Conservation (phyloP, 208 protist species). For the Dictyostelium gargantuum region DNA sequence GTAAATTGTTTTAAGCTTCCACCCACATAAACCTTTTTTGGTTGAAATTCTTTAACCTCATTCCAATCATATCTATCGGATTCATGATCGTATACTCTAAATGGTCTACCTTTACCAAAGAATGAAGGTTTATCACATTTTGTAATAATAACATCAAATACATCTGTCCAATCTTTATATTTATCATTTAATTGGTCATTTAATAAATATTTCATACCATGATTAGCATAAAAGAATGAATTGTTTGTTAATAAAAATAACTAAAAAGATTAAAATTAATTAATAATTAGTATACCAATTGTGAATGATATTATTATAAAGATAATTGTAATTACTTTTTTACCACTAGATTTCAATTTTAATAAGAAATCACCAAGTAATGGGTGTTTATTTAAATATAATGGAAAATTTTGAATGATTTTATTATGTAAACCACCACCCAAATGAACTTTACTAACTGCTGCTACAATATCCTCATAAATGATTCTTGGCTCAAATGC, state of each 20-base stretch:
- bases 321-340: conserved; percentile 52
- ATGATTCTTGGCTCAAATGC: conserved; percentile 58
- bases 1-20: conserved; percentile 35
- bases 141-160: conserved; percentile 73
- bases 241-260: conserved; percentile 75
- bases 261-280: conserved; percentile 10
- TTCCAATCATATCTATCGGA: conserved; percentile 41
- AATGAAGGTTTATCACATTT: conserved; percentile 70
- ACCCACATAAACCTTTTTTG: conserved; percentile 55
- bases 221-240: conserved; percentile 67
- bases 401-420: conserved; percentile 65
- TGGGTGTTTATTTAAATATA: conserved; percentile 68
- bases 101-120: conserved; percentile 69
- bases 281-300: neutral
- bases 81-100: conserved; percentile 29
- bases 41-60: neutral
- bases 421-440: conserved; percentile 57
- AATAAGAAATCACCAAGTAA: conserved; percentile 64
- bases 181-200: conserved; percentile 29
- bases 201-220: conserved; percentile 67
- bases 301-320: neutral
- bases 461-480: conserved; percentile 23
- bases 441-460: conserved; percentile 45
- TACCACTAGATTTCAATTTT: conserved; percentile 48
- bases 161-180: conserved; percentile 66